Base-by-base conservation (phyloP, 2,329 filamentous ascomycete genomes). In the Fusarium succisae region DNA sequence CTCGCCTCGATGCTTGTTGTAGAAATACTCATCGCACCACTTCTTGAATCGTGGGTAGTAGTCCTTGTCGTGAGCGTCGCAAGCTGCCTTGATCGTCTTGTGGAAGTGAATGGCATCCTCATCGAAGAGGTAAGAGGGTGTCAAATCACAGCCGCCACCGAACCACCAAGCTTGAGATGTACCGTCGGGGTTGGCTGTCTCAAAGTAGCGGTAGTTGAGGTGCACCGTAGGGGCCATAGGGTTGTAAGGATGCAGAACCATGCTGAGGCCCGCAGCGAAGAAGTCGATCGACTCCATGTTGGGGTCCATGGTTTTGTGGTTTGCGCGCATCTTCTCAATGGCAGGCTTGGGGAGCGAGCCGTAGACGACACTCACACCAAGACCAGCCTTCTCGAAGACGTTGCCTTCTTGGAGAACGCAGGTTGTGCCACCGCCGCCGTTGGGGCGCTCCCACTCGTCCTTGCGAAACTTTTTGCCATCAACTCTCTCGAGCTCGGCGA, bases 11-110 rank as follows among this genome's bases (percentile, higher is more conserved):
- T 99, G 96, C 82, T 95, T 96, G 83, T 98, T 93, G 86, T 89
- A 92, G 84, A 99, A 99, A 86, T 99, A 99, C 78, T 97, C 91
- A 82, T 99, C 96, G 82, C 96, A 99, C 96, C 96, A 99, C 81
- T 93, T 92, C 87, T 99, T 99, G 89, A 98, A 99, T 60, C 91
- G 91, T 18, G 94, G 92, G 82, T 97, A 99, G 87, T 98, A 99
- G 43, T 87, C 89, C 82, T 93, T 94, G 85, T 98, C 94, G 82
- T 99, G 96, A 76, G 92, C 92, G 83, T 99, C 96, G 84, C 96
- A 99, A 24, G 93, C 93, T 51, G 94, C 91, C 84, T 98, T 98
- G 79, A 99, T 92, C 6, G 93, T 94, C 82, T 91, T 91, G 87
- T 99, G 96, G 89, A 99, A 99, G 83, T 98, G 96, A 66, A 97